These are phyloP conservation scores for Nicotiana tomentosiformis DNA, from an alignment of 257 asterid species.

Conservation along the genomic window DNA sequence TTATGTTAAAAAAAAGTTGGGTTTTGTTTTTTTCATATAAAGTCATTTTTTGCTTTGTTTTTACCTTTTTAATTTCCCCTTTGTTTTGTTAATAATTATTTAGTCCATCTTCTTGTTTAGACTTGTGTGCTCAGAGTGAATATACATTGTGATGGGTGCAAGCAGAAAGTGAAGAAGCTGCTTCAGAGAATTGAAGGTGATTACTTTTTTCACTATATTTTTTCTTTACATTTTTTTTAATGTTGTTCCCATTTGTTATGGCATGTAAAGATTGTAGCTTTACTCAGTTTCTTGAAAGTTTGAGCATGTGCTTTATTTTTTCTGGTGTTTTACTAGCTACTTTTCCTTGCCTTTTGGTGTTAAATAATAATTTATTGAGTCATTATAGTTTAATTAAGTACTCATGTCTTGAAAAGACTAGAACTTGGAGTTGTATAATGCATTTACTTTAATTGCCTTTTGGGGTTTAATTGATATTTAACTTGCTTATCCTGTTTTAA, in stretches of 20 bases:
- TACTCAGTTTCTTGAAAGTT: not conserved
- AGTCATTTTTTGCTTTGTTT: not conserved
- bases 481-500: not conserved
- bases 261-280: not conserved
- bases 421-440: conserved; percentile 3
- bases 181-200: conserved; percentile 82
- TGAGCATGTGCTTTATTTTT: not conserved
- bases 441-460: not conserved
- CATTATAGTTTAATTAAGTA: not conserved
- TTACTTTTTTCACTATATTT: not conserved
- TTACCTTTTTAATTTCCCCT: not conserved
- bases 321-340: not conserved
- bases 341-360: not conserved
- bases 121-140: conserved; percentile 80
- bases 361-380: not conserved
- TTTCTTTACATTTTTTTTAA: not conserved
- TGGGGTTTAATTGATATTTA: not conserved
- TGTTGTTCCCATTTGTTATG: not conserved
- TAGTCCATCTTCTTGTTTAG: conserved; percentile 22
- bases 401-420: not conserved
- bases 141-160: conserved; percentile 91
- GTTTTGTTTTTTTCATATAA: not conserved
- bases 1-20: not conserved
- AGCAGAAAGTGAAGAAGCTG: conserved; percentile 79
- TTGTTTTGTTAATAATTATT: not conserved